Evolutionary conservation across 331 rosid genomes (phyloP).

Genomic region (Malus hybrid): DNA sequence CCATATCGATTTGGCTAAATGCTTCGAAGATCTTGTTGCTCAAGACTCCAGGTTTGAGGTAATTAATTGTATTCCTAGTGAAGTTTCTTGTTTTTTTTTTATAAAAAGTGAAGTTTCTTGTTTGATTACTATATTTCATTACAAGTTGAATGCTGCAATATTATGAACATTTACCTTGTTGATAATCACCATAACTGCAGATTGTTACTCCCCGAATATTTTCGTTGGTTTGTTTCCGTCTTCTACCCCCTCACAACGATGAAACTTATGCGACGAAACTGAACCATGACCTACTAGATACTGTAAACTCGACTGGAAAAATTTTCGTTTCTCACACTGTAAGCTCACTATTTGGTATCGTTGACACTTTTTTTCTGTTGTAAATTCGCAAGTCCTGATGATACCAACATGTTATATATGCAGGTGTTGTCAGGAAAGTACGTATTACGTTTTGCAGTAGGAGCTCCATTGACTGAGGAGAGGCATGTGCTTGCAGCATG

Average conservation of each 20-base stretch:
- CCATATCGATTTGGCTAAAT: slow-evolving; percentile 67
- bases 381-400: background rate
- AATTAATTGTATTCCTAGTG: background rate
- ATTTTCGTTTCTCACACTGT: slow-evolving; percentile 83
- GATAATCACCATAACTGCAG: slow-evolving; percentile 29
- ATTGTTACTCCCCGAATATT: slow-evolving; percentile 52
- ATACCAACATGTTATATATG: slow-evolving; percentile 4
- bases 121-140: background rate
- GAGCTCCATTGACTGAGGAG: slow-evolving; percentile 89
- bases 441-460: slow-evolving; percentile 68
- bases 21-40: slow-evolving; percentile 57
- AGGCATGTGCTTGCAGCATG: slow-evolving; percentile 61
- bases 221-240: slow-evolving; percentile 78
- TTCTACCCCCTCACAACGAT: slow-evolving; percentile 40
- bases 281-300: slow-evolving; percentile 47
- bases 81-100: background rate
- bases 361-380: background rate
- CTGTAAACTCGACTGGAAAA: slow-evolving; percentile 69
- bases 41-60: slow-evolving; percentile 86
- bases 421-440: slow-evolving; percentile 74
- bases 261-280: slow-evolving; percentile 48
- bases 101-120: background rate
- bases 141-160: background rate
- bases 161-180: background rate
- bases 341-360: slow-evolving; percentile 18